Evolutionary conservation across 140 eudicot species (phyloP).

Genomic region (Bidens hawaiensis): DNA sequence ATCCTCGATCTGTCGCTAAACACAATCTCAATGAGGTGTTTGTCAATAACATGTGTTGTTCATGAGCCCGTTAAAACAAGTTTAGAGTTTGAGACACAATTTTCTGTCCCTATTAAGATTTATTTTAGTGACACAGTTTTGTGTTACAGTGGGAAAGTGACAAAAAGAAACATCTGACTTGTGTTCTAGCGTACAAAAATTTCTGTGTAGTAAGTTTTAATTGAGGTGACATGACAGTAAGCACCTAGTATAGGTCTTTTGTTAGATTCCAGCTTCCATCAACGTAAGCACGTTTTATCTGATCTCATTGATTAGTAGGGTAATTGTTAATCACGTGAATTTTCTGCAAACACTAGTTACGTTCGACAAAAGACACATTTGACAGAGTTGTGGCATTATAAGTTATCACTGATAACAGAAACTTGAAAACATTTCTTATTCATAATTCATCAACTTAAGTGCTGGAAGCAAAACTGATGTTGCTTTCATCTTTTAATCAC

Average conservation of each 20-base stretch:
- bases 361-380: neutral
- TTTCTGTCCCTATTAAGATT: no score
- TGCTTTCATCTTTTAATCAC: neutral
- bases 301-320: neutral
- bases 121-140: no score
- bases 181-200: no score
- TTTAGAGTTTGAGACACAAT: no score
- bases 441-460: neutral
- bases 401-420: neutral
- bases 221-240: neutral
- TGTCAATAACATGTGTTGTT: no score
- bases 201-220: no score
- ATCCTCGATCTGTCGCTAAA: no score
- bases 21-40: no score
- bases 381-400: neutral
- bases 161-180: no score
- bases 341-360: neutral
- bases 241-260: neutral
- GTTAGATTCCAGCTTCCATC: neutral
- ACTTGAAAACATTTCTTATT: neutral
- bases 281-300: neutral
- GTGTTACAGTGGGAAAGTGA: no score
- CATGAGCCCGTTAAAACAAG: no score
- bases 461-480: neutral
- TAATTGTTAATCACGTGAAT: neutral